Evolutionary conservation across 2,329 filamentous ascomycete genomes (phyloP).

Genomic region (Fusarium circinatum): DNA sequence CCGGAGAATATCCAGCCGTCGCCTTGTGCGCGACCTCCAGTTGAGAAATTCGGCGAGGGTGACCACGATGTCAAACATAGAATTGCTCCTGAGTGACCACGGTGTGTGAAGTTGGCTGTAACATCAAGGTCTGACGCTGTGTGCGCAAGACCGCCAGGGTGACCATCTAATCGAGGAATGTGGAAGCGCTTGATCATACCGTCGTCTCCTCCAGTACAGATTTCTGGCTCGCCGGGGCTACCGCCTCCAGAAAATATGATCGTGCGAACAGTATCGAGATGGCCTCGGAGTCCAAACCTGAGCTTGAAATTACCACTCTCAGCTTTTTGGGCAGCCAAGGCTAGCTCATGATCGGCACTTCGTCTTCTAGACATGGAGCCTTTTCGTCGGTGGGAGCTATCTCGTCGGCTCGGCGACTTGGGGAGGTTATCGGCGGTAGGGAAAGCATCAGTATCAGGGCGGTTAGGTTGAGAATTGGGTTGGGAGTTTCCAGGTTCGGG

Average conservation of each 20-base stretch:
- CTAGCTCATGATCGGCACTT: conserved; percentile 73
- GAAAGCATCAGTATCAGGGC: conserved; percentile 89
- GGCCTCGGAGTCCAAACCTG: conserved; percentile 88
- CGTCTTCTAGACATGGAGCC: conserved; percentile 79
- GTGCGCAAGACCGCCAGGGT: conserved; percentile 57
- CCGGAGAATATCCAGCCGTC: conserved; percentile 99
- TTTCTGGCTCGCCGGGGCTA: conserved; percentile 93
- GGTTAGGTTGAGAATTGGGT: conserved; percentile 60
- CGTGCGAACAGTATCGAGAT: conserved; percentile 91
- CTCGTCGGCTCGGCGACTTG: conserved; percentile 80
- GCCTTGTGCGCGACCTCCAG: conserved; percentile 85
- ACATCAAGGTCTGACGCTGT: conserved; percentile 86
- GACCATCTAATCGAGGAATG: conserved; percentile 80
- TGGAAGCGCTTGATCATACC: conserved; percentile 97
- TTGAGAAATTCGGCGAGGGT: conserved; percentile 87
- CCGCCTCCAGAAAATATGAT: conserved; percentile 98
- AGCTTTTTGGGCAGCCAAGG: conserved; percentile 63
- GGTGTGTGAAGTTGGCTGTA: conserved; percentile 91
- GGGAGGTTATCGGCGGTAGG: conserved; percentile 82
- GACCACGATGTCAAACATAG: conserved; percentile 89
- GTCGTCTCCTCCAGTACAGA: conserved; percentile 95
- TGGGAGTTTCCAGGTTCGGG: conserved; percentile 63
- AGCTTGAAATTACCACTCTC: conserved; percentile 89
- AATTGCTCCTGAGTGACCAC: conserved; percentile 91
- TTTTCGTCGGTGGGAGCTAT: conserved; percentile 79